Evolutionary conservation across 2,329 filamentous ascomycete genomes (phyloP), one percentile per base, ranked within the genome.

Genomic region (Pseudogymnoascus sp.): DNA sequence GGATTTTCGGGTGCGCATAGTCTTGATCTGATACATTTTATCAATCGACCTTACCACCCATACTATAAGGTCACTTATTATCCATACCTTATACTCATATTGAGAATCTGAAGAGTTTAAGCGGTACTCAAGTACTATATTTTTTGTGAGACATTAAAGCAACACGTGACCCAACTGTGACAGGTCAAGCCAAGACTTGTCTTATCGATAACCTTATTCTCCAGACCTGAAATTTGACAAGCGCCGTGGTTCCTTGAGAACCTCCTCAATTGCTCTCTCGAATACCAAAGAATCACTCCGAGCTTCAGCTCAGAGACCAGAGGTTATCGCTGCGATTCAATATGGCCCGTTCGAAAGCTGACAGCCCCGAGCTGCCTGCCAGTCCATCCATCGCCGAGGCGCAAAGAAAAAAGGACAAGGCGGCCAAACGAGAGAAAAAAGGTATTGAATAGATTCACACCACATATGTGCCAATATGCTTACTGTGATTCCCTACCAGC

Each of bases 191-290:
- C 49, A 14, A 55, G n/a, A 35, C 33, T 33, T 33, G 49, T 33
- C 49, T 55, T 55, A 55, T 55, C 49, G 49, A 55, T 55, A 55
- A 55, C 49, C 29, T 55, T 55, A 35, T 55, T 55, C 26, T 55
- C 29, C 29, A 52, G 49, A 55, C 29, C 29, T 31, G 49, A 55
- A 55, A 55, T 55, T 55, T 55, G 49, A 10, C 49, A 21, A 55
- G 49, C 49, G 3, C 29, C 16, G 10, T 29, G 29, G 6, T 55
- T 35, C 16, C n/a, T 4, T 33, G 6, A 33, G 45, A 55, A 55
- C 16, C 49, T 55, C 16, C 49, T 55, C 49, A 55, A 55, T 55
- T 26, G 49, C 29, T 21, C 29, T 55, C 49, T 33, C 29, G 16
- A 55, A 55, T 14, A 55, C 6, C 49, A 55, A 26, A 55, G 14